These are phyloP conservation scores for Noccaea bulbosa DNA, from an alignment of 345 rosid genomes.

Conservation along the genomic window DNA sequence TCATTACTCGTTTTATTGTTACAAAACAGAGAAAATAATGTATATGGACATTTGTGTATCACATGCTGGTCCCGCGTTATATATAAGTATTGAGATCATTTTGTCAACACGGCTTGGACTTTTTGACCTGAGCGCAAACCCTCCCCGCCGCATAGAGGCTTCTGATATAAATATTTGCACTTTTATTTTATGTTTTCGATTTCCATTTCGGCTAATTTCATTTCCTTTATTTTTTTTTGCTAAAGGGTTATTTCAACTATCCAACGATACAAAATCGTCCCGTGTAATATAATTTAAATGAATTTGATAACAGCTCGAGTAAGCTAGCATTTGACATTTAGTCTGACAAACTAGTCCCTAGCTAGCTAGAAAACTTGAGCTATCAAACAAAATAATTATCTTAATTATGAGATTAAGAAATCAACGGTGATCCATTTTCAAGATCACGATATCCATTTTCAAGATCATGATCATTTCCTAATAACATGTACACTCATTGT, in stretches of 20 bases:
- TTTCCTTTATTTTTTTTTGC: no score
- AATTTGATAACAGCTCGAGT: slow-evolving; percentile 1
- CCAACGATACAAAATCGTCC: no score
- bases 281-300: no score
- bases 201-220: background rate
- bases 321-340: background rate
- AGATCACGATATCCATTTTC: background rate
- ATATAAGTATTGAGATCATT: slow-evolving; percentile 7
- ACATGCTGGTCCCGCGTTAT: slow-evolving; percentile 26
- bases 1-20: slow-evolving; percentile 36
- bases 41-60: slow-evolving; percentile 25
- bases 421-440: background rate
- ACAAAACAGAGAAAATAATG: slow-evolving; percentile 27
- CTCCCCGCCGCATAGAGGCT: slow-evolving; percentile 31
- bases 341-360: slow-evolving; percentile 4
- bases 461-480: background rate
- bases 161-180: slow-evolving; percentile 1
- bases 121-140: slow-evolving; percentile 20
- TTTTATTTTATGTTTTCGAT: background rate
- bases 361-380: background rate
- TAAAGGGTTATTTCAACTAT: background rate
- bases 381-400: background rate
- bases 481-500: background rate
- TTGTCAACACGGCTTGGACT: slow-evolving; percentile 34
- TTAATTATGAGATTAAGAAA: slow-evolving; percentile 5